These are phyloP conservation scores for Carnegiea gigantea DNA, from an alignment of 179 eudicot genomes.

Conservation along the genomic window DNA sequence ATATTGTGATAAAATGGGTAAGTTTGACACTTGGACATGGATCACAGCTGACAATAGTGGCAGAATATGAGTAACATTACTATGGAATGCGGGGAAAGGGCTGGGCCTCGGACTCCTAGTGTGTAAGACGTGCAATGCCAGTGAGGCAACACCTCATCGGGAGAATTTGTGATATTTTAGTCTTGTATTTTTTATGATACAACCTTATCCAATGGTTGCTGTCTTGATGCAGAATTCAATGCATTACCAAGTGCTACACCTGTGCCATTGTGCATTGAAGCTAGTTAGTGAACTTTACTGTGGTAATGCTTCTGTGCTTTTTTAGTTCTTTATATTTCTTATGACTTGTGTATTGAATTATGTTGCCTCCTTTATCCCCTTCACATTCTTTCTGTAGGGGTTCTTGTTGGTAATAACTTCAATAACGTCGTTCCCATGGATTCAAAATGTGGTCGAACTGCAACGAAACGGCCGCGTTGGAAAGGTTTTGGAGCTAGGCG, in stretches of 20 bases:
- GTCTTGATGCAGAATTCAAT: slow-evolving; percentile 34
- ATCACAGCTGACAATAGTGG: not conserved
- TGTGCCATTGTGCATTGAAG: slow-evolving; percentile 50
- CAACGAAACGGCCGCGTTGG: no score
- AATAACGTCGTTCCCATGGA: not conserved
- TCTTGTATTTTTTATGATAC: not conserved
- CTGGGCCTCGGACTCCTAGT: not conserved
- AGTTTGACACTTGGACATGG: not conserved
- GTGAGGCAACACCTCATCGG: not conserved
- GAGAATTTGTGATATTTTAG: not conserved
- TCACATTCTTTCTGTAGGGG: not conserved
- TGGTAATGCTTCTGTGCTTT: slow-evolving; percentile 21
- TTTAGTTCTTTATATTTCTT: not conserved
- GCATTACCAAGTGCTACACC: slow-evolving; percentile 39
- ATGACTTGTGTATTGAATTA: not conserved
- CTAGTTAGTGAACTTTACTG: slow-evolving; percentile 34
- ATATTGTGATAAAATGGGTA: not conserved
- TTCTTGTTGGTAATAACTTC: not conserved
- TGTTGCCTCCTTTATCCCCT: not conserved
- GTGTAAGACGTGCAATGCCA: not conserved
- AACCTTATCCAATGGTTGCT: slow-evolving; percentile 4
- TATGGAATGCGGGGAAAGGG: not conserved
- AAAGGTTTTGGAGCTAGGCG: no score
- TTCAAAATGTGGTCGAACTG: no score
- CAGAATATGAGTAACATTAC: not conserved